Evolutionary conservation across 2,329 filamentous ascomycete species (phyloP), one percentile per base, ranked within the genome.

Genomic region (Xylaria sp.): DNA sequence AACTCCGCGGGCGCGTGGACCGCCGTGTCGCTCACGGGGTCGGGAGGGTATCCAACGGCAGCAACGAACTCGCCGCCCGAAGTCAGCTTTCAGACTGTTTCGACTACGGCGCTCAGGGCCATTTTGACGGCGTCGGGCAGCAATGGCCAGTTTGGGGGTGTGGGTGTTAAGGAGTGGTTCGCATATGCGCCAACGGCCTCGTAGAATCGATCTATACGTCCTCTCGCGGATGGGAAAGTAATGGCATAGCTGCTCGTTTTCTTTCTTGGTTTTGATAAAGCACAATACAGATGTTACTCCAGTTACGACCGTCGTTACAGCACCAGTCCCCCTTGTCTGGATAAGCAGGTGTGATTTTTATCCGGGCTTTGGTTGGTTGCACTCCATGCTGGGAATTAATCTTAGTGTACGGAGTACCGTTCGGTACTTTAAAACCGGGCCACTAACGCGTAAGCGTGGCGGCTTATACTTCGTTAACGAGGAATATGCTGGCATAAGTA

Each of bases 141-240:
- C 3, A 67, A 47, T 10, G 59, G 68, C 2, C 64, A 65, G 59
- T 76, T 62, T 55, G 74, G 71, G 0, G 74, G 68, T 20, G 71
- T 76, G 0, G 72, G 72, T 15, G 69, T 76, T 33, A 75, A 75
- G 69, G 73, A 76, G 56, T 75, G 72, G 73, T 68, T 68, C 7
- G 75, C 71, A 17, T 74, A 67, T 60, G 63, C 66, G 44, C 61
- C 70, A 38, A 69, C 64, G 17, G 54, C 67, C 29, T 66, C 53
- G 45, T 62, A 58, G 29, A 38, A 45, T 44, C 15, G 22, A 17
- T n/a, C 17, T 20, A 25, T 20, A 38, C n/a, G 17, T 17, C n/a
- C 20, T 38, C 4, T 25, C 20, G n/a, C 31, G 17, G 31, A 39
- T 27, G 20, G 33, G 25, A 42, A 42, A 36, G 22, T 31, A 15